Evolutionary conservation across 2,329 filamentous ascomycete species (phyloP), one percentile per base, ranked within the genome.

Genomic region (Aspergillus unguis): DNA sequence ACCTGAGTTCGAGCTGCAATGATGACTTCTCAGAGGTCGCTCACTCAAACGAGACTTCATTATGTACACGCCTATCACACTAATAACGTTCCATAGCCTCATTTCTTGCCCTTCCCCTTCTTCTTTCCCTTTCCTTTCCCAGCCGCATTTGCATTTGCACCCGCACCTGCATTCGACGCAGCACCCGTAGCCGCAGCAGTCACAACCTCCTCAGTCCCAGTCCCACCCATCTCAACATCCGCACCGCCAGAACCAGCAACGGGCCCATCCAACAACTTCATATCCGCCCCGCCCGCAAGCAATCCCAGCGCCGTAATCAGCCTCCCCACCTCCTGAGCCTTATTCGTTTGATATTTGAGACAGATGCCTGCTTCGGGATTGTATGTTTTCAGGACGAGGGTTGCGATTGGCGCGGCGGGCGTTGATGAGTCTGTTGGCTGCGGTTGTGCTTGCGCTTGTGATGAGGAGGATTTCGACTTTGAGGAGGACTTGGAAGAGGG

Each of bases 291-390:
- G 50, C 85, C 80, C n/a, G 86, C 90, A 60, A 96, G 72, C 52
- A 83, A 81, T 0, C 90, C 91, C 57, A 99, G 72, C 40, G 86
- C 83, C 47, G 84, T 83, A 52, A 99, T 83, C 63, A 99, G 75
- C 28, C 94, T 80, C 26, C 87, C 86, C 7, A 99, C 91, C 74
- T 97, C 92, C 23, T 90, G 89, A 23, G 88, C 90, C 74, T 96
- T 95, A 68, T 86, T 87, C 33, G 94, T 99, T 68, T 84, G 82
- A 78, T 96, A 97, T 75, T 96, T 95, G 58, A 99, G 80, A 56
- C 86, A 86, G 53, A 86, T 85, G 65, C 94, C 94, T 50, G 85
- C 87, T 38, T 77, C 77, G 0, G 94, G 88, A 70, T 96, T 90
- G 75, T 85, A 97, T 4, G 94, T 94, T 77, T 95, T 97, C 56